A percentile compares a stretch with the other conserved stretches of the same genome.
Conservation (phyloP, 2,329 filamentous ascomycete genomes). For the Colletotrichum sp. region DNA sequence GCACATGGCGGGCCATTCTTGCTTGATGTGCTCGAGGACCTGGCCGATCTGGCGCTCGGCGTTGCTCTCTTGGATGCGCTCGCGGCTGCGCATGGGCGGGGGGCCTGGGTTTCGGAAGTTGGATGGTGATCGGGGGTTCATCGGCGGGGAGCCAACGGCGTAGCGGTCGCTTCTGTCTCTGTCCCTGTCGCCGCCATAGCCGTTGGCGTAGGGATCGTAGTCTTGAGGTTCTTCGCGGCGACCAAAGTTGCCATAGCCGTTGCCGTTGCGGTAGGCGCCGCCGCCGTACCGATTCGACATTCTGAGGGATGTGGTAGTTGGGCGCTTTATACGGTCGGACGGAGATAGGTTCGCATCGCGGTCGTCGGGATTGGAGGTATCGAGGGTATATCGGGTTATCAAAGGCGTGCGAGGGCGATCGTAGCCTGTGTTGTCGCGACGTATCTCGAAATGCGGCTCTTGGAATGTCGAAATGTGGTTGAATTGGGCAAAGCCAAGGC, state of each 20-base stretch:
- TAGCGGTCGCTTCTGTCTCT: slow-evolving; percentile 47
- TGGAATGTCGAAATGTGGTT: not conserved
- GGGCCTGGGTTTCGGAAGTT: slow-evolving; percentile 32
- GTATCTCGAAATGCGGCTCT: not conserved
- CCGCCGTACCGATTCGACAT: slow-evolving; percentile 27
- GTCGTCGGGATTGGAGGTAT: not conserved
- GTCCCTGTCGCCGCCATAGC: slow-evolving; percentile 38
- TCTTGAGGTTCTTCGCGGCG: slow-evolving; percentile 60
- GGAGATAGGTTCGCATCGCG: slow-evolving; percentile 16
- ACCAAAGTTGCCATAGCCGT: slow-evolving; percentile 44
- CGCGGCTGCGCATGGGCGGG: slow-evolving; percentile 26
- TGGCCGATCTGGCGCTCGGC: slow-evolving; percentile 63
- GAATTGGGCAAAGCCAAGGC: not conserved
- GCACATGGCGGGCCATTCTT: slow-evolving; percentile 92
- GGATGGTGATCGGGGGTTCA: slow-evolving; percentile 27
- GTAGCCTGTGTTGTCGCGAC: not conserved
- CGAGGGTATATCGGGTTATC: no score
- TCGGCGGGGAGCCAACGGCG: slow-evolving; percentile 36
- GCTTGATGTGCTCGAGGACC: slow-evolving; percentile 82
- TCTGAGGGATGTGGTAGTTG: not conserved
- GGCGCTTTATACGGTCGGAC: slow-evolving; percentile 11
- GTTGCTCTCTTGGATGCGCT: slow-evolving; percentile 46
- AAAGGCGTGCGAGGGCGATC: not conserved
- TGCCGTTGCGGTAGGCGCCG: slow-evolving; percentile 47
- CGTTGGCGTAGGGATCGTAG: slow-evolving; percentile 55